phyloP scores from a whole-genome alignment of 805 yeast species.

The Saitoella complicata region DNA sequence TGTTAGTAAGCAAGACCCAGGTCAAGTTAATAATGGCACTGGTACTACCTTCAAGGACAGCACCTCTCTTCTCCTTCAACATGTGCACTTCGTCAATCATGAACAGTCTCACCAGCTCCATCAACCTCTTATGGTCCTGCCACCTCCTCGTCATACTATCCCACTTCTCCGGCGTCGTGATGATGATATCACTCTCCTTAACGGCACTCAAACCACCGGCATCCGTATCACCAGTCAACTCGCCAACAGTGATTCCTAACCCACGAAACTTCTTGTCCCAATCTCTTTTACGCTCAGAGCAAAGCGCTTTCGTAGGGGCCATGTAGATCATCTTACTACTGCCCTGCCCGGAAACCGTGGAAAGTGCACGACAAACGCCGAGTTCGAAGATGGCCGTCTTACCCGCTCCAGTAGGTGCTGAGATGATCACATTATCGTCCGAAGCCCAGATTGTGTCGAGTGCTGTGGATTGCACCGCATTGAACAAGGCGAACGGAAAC shows the following conservation, averaged over 20 bases:
- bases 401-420: conserved; percentile 47
- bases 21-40: too few species aligned
- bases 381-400: conserved; percentile 40
- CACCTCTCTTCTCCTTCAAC: conserved; percentile 31
- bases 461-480: conserved; percentile 35
- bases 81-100: conserved; percentile 32
- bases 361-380: conserved; percentile 27
- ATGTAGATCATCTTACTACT: conserved; percentile 27
- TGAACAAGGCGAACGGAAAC: conserved; percentile 26
- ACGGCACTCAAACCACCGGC: conserved; percentile 30
- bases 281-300: conserved; percentile 32
- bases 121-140: conserved; percentile 27
- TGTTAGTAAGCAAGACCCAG: too few species aligned
- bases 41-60: conserved; percentile 25
- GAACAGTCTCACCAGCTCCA: conserved; percentile 27
- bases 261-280: conserved; percentile 30
- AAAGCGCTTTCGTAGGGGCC: conserved; percentile 46
- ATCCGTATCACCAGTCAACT: conserved; percentile 40
- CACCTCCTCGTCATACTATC: conserved; percentile 38
- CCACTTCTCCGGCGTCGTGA: conserved; percentile 51
- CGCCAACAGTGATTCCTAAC: conserved; percentile 29
- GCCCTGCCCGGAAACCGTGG: not conserved
- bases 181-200: conserved; percentile 33
- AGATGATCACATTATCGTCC: conserved; percentile 29
- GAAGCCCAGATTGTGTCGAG: conserved; percentile 24